Percentiles rank a stretch among this genome's conserved stretches.
phyloP scores from a whole-genome alignment of 495 filamentous ascomycete species.

The Daldinia childiae region DNA sequence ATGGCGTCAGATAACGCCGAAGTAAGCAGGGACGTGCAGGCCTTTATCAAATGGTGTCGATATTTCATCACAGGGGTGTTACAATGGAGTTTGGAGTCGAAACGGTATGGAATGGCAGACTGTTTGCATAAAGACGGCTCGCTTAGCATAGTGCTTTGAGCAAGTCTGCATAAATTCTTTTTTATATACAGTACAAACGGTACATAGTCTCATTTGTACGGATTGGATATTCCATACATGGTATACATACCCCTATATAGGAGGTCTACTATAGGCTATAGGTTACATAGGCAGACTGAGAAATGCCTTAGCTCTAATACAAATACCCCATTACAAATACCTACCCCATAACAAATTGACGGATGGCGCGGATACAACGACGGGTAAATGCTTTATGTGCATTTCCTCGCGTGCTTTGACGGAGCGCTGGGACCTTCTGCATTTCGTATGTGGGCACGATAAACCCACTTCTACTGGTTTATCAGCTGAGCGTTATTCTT shows the following conservation, averaged over 20 bases:
- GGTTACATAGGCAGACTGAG: background rate
- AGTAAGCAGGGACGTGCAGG: slow-evolving; percentile 32
- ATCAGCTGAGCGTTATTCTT: background rate
- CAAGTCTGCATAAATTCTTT: background rate
- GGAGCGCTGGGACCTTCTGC: background rate
- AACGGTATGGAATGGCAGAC: slow-evolving; percentile 45
- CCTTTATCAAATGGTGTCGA: slow-evolving; percentile 43
- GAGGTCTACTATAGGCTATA: background rate
- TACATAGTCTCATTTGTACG: too few relatives aligned
- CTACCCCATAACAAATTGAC: background rate
- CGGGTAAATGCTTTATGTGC: background rate
- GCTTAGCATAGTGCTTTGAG: slow-evolving; percentile 26
- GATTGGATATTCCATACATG: too few relatives aligned
- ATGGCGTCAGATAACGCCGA: slow-evolving; percentile 22
- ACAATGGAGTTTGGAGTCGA: slow-evolving; percentile 45
- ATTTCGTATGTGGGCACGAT: background rate
- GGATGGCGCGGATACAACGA: background rate
- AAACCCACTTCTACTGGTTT: background rate
- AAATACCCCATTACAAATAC: background rate
- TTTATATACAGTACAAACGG: too few relatives aligned
- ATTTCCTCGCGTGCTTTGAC: background rate
- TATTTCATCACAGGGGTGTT: slow-evolving; percentile 45
- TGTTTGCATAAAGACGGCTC: slow-evolving; percentile 40
- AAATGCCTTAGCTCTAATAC: background rate
- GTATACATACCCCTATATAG: too few relatives aligned